phyloP scores from a whole-genome alignment of 2,329 filamentous ascomycete genomes.

The Hymenoscyphus occultus region DNA sequence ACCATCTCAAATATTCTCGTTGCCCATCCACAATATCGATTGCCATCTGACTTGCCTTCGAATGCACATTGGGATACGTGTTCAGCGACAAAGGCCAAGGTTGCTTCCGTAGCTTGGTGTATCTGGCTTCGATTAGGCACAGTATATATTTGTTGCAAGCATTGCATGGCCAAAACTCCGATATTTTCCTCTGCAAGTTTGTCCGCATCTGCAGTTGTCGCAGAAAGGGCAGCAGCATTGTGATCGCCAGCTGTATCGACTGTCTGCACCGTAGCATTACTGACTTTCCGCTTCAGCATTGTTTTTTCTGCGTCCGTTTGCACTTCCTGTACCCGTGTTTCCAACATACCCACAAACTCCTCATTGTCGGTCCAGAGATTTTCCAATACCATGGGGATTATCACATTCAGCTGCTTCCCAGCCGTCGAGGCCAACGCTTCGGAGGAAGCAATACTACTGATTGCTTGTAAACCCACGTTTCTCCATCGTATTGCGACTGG shows the following conservation, averaged over 20 bases:
- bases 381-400: slow-evolving; percentile 81
- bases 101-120: slow-evolving; percentile 67
- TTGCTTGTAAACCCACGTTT: slow-evolving; percentile 70
- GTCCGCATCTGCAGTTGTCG: slow-evolving; percentile 82
- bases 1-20: slow-evolving; percentile 77
- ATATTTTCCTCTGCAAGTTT: slow-evolving; percentile 87
- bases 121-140: slow-evolving; percentile 81
- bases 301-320: slow-evolving; percentile 61
- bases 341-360: slow-evolving; percentile 65
- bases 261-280: slow-evolving; percentile 74
- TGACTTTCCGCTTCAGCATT: slow-evolving; percentile 65
- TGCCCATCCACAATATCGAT: slow-evolving; percentile 67
- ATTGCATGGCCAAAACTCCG: slow-evolving; percentile 78
- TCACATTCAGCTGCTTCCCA: slow-evolving; percentile 70
- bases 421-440: slow-evolving; percentile 74
- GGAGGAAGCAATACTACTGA: slow-evolving; percentile 76
- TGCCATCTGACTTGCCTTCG: slow-evolving; percentile 40
- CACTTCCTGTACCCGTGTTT: slow-evolving; percentile 67
- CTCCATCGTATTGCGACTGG: slow-evolving; percentile 78
- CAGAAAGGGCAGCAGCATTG: slow-evolving; percentile 69
- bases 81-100: slow-evolving; percentile 71
- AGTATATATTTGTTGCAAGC: slow-evolving; percentile 81
- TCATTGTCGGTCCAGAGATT: slow-evolving; percentile 78
- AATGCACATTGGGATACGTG: slow-evolving; percentile 54
- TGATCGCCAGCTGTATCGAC: slow-evolving; percentile 61